Base-by-base conservation (phyloP, 2,329 filamentous ascomycete genomes). In the Alternaria arbusti region DNA sequence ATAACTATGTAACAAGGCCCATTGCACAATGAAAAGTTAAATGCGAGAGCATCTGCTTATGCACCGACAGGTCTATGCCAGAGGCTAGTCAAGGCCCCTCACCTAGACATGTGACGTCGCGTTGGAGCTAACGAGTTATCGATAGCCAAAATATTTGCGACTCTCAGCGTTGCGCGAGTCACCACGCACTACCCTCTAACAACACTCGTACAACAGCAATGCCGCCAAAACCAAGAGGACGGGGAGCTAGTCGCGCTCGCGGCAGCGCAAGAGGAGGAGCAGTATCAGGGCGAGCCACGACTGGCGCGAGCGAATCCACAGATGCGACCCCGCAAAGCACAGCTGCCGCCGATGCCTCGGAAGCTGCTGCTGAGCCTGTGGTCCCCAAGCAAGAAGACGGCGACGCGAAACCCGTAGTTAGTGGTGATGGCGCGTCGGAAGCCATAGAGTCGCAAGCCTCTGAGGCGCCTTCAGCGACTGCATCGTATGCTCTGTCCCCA, bases 221-320 rank as follows among this genome's bases (percentile, higher is more conserved):
- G 77, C 76, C 76, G 44, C 76, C 76, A 46, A 78, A 76, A 67
- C 61, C 66, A 26, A 70, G 74, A 66, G 74, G 73, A 54, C 60
- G 73, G 59, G 69, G 65, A 12, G 66, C 67, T 30, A 62, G 65
- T 46, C 71, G 71, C 32, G 70, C 72, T 3, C 69, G 73, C 15
- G 72, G 72, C 3, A 65, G 65, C 36, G 62, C 63, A 8, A 64
- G 73, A 56, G 72, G 66, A 59, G 74, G 67, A 13, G 70, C 64
- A 28, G 54, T 65, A 22, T 55, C 64, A 54, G 61, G 61, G 11
- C 59, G 60, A 43, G 54, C 62, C 25, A 59, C 70, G 20, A 62
- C 56, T 30, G 60, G 50, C 36, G 55, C 63, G 26, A 54, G 60
- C 17, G 71, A 69, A 59, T 57, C 63, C 20, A 58, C 64, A 26